A percentile compares a stretch with the other conserved stretches of the same genome.
Conservation (phyloP, 176 grass and related monocot genomes). For the Echinochloa phyllopogon region DNA sequence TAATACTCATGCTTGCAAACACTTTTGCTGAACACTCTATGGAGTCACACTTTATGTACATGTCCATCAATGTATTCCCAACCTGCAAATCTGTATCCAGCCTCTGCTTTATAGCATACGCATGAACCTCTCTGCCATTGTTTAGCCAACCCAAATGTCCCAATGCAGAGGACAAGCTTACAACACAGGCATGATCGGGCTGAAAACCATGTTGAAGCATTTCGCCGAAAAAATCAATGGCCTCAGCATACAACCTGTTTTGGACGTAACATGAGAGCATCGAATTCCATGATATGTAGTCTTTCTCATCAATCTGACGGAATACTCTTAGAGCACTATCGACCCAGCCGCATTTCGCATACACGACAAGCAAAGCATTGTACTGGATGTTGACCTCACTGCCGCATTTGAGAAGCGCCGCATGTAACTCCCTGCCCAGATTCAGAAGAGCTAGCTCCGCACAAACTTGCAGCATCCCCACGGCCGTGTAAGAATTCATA, state of each 20-base stretch:
- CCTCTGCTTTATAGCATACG: constrained; percentile 72
- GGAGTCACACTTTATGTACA: constrained; percentile 73
- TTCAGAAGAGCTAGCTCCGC: constrained; percentile 63
- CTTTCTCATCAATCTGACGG: constrained; percentile 59
- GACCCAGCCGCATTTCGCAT: constrained; percentile 63
- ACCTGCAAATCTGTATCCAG: constrained; percentile 74
- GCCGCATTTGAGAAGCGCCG: constrained; percentile 56
- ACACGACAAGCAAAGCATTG: constrained; percentile 83
- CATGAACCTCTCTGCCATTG: constrained; percentile 75
- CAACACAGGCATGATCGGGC: constrained; percentile 71
- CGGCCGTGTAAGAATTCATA: constrained; percentile 81
- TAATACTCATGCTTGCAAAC: constrained; percentile 63
- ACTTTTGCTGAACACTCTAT: constrained; percentile 47
- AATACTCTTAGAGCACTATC: constrained; percentile 63
- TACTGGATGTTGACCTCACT: constrained; percentile 53
- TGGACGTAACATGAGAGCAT: constrained; percentile 86
- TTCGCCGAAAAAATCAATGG: constrained; percentile 55
- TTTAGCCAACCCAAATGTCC: constrained; percentile 61
- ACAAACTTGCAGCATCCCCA: constrained; percentile 73
- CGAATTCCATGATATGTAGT: constrained; percentile 91
- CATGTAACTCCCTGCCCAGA: constrained; percentile 82
- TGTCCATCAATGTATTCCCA: constrained; percentile 86
- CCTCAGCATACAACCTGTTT: constrained; percentile 64
- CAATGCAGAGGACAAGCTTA: constrained; percentile 73
- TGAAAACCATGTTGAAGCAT: constrained; percentile 60